Evolutionary conservation across 768 basidiomycete species (phyloP), one percentile per base, ranked within the genome.

Genomic region (Glaciozyma martinii): DNA sequence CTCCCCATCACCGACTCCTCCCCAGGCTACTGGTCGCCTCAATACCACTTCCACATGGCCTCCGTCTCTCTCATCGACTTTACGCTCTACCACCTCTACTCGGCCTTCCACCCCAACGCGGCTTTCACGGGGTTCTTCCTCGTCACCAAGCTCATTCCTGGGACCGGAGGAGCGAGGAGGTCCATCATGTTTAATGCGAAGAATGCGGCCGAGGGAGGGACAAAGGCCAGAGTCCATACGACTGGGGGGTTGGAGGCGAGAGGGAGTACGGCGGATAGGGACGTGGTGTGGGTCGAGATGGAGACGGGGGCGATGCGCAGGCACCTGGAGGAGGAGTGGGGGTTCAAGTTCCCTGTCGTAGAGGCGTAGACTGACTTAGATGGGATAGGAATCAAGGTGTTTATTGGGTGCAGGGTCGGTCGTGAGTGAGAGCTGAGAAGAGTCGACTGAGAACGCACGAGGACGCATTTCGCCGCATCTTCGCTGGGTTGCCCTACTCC

Each of bases 231-330:
- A 54, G 62, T 70, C 9, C 61, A 63, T 37, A 66, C 65, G 56
- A 66, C 65, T 25, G 68, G 68, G 1, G 68, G 68, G 13, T 23
- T 40, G 15, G 68, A 66, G 12, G 65, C 50, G 19, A 49, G 33
- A 21, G 68, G 68, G 13, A 66, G 65, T 23, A n/a, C 59, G 15
- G 62, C 66, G 40, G 64, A 62, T 8, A 40, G 68, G 32, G 68
- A 70, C 27, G 65, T 70, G 23, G 62, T 61, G 40, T 70, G 62
- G 61, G 68, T 70, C 6, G 59, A 61, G 27, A 70, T 70, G 68
- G 44, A 70, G 60, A 61, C 56, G 19, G 62, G 33, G 7, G 29
- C 44, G 43, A 63, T 70, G 65, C 5, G 37, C 10, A 40, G 15
- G 37, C 37, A 40, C 37, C 37, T 40, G 15, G 37, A 40, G 37